These are phyloP conservation scores for Diaporthe ilicicola DNA, from an alignment of 2,329 filamentous ascomycete genomes.

Conservation along the genomic window DNA sequence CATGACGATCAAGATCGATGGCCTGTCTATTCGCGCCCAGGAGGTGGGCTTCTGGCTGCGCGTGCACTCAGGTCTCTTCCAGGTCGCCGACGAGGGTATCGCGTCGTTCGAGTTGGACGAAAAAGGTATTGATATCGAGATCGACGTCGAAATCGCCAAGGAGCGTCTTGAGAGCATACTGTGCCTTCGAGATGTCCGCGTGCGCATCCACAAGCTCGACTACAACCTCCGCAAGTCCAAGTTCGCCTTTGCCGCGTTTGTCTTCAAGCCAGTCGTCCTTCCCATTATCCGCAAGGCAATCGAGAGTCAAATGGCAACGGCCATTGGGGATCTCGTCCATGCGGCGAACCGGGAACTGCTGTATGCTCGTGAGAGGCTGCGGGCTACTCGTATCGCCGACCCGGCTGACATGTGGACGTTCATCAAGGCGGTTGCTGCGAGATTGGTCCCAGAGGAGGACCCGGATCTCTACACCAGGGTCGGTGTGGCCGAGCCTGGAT, in stretches of 20 bases:
- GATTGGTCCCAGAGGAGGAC: conserved; percentile 76
- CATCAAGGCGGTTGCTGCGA: conserved; percentile 80
- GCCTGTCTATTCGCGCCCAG: conserved; percentile 83
- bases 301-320: conserved; percentile 78
- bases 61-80: conserved; percentile 77
- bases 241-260: conserved; percentile 80
- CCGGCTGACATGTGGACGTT: conserved; percentile 85
- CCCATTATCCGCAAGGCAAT: conserved; percentile 82
- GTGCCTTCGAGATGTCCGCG: conserved; percentile 76
- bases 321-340: conserved; percentile 75
- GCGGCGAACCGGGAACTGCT: conserved; percentile 85
- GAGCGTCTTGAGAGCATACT: conserved; percentile 84
- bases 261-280: conserved; percentile 84
- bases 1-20: conserved; percentile 81
- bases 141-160: conserved; percentile 85
- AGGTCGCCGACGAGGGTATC: conserved; percentile 83
- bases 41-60: conserved; percentile 92
- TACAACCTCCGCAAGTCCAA: conserved; percentile 80
- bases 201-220: conserved; percentile 86
- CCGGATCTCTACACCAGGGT: conserved; percentile 79
- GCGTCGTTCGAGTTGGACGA: conserved; percentile 87
- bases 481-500: conserved; percentile 67
- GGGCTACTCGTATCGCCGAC: conserved; percentile 84
- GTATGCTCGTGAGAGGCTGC: conserved; percentile 84
- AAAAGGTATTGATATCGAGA: conserved; percentile 83